A percentile compares a stretch with the other conserved stretches of the same genome.
Evolutionary conservation across 768 basidiomycete species (phyloP).

Genomic region (Auricularia cornea): DNA sequence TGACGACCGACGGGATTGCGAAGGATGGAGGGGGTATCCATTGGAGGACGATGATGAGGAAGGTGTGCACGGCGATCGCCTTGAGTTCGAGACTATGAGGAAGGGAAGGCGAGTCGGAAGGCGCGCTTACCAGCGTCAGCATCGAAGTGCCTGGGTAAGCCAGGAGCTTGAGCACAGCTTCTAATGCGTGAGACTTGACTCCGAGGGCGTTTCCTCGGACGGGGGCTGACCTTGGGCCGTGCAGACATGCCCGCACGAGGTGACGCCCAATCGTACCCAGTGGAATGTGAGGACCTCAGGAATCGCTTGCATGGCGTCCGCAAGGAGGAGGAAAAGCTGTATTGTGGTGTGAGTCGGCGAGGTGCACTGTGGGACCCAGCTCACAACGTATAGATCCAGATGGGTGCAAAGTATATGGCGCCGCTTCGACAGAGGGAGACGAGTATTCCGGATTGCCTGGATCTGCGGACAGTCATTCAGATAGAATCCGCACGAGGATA

Average conservation of each 20-base stretch:
- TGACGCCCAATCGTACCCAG: neutral
- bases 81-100: neutral
- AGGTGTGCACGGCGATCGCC: slow-evolving; percentile 9
- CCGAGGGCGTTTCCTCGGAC: no score
- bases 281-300: neutral
- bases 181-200: no score
- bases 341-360: no score
- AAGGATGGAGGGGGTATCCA: slow-evolving; percentile 4
- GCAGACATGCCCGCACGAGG: neutral
- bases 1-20: slow-evolving; percentile 1
- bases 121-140: neutral
- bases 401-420: no score
- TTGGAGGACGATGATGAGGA: slow-evolving; percentile 7
- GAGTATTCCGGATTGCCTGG: no score
- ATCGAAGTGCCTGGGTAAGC: neutral
- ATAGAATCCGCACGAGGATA: no score
- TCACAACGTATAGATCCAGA: no score
- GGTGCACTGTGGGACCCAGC: no score
- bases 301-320: neutral
- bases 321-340: neutral
- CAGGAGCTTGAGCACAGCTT: neutral
- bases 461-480: no score
- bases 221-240: neutral
- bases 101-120: neutral
- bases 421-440: no score